Percentiles rank a stretch among this genome's conserved stretches.
These are phyloP conservation scores for Fomitopsis pulvina DNA, from an alignment of 768 basidiomycete genomes.

Conservation along the genomic window DNA sequence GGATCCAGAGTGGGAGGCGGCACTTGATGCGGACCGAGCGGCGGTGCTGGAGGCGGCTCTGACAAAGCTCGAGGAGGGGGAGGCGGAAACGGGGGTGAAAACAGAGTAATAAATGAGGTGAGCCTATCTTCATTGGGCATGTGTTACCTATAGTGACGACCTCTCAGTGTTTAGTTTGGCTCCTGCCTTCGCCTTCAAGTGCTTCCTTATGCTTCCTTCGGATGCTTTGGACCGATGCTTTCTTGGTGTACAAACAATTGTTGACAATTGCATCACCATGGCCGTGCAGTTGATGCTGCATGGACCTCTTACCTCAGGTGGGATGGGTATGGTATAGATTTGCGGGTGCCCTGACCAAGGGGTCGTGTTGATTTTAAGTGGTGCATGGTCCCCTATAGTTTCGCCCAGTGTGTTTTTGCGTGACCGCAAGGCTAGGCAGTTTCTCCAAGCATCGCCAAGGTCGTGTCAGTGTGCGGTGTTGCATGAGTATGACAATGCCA, in stretches of 20 bases:
- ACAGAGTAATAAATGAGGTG: background rate
- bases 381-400: no score
- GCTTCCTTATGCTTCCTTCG: background rate
- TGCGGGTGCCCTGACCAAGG: no score
- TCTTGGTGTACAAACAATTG: constrained; percentile 1
- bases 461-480: no score
- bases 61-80: constrained; percentile 29
- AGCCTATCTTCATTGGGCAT: background rate
- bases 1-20: constrained; percentile 53
- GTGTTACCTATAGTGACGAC: background rate
- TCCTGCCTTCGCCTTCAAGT: background rate
- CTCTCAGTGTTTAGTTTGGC: no score
- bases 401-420: no score
- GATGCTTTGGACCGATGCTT: no score
- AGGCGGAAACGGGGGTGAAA: background rate
- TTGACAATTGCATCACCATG: background rate
- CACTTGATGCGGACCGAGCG: constrained; percentile 47
- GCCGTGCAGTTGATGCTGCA: background rate
- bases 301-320: no score
- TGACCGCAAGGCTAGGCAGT: no score
- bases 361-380: no score
- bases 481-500: no score
- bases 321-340: no score
- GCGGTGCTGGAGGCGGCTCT: constrained; percentile 50
- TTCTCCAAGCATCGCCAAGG: no score